Evolutionary conservation across 495 filamentous ascomycete genomes (phyloP).

Genomic region (Penicillium turbatum): DNA sequence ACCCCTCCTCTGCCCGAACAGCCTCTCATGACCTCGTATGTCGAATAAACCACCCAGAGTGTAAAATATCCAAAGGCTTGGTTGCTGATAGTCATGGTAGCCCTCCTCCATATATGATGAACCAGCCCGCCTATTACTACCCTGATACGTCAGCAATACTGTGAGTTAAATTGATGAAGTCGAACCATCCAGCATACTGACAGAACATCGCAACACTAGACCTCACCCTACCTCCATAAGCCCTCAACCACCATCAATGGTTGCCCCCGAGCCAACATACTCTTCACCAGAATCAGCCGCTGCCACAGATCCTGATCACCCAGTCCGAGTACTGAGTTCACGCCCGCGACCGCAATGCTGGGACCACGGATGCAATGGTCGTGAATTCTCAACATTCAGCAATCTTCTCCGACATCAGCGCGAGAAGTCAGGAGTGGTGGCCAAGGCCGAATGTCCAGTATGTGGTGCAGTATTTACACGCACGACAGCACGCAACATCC

Average conservation of each 20-base stretch:
- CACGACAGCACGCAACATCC: constrained; percentile 86
- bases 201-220: not conserved
- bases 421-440: constrained; percentile 86
- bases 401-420: constrained; percentile 87
- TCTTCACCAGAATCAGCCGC: constrained; percentile 30
- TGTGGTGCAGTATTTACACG: constrained; percentile 90
- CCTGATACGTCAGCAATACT: constrained; percentile 18
- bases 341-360: constrained; percentile 89
- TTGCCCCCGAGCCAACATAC: constrained; percentile 28
- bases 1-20: constrained; percentile 13
- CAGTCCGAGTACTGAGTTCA: constrained; percentile 66
- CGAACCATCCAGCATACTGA: not conserved
- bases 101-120: constrained; percentile 25
- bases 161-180: constrained; percentile 12
- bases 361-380: constrained; percentile 93
- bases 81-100: not conserved
- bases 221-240: constrained; percentile 24
- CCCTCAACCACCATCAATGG: constrained; percentile 29
- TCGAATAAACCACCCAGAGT: not conserved
- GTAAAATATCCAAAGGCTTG: not conserved
- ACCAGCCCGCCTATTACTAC: constrained; percentile 21
- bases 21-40: constrained; percentile 23
- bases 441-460: constrained; percentile 79
- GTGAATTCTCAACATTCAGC: constrained; percentile 93
- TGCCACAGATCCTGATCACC: constrained; percentile 40